These are phyloP conservation scores for Allium sativum DNA, from an alignment of 106 monocot species.

Conservation along the genomic window DNA sequence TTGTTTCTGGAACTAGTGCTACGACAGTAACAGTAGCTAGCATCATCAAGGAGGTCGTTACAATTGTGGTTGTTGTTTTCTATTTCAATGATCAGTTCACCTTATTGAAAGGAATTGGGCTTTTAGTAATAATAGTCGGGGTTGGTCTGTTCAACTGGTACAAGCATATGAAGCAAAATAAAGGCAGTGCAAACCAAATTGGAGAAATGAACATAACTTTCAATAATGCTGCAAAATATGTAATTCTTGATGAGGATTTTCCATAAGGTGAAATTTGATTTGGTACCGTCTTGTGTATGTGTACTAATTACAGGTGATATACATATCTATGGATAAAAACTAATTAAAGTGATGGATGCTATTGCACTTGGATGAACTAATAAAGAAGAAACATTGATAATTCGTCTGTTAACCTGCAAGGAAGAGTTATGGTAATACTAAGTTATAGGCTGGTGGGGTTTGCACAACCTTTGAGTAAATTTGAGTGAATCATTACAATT, in stretches of 20 bases:
- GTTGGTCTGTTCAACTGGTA: constrained; percentile 91
- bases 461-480: no score
- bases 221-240: no score
- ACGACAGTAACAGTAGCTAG: constrained; percentile 89
- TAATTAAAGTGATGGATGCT: no score
- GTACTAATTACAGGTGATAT: no score
- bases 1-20: constrained; percentile 89
- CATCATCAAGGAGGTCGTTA: constrained; percentile 90
- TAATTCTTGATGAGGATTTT: constrained; percentile 39
- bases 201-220: constrained; percentile 10
- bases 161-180: constrained; percentile 83
- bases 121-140: constrained; percentile 58
- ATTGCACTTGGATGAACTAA: no score
- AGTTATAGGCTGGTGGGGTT: no score
- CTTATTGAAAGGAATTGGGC: constrained; percentile 68
- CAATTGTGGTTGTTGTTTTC: constrained; percentile 88
- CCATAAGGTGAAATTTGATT: background rate
- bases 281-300: no score
- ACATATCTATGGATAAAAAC: no score
- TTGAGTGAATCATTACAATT: no score
- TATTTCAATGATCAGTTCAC: constrained; percentile 87
- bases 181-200: constrained; percentile 18
- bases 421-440: no score
- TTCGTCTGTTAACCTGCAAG: no score
- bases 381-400: no score